These are phyloP conservation scores for Nemania serpens DNA, from an alignment of 2,329 filamentous ascomycete species.

Conservation along the genomic window DNA sequence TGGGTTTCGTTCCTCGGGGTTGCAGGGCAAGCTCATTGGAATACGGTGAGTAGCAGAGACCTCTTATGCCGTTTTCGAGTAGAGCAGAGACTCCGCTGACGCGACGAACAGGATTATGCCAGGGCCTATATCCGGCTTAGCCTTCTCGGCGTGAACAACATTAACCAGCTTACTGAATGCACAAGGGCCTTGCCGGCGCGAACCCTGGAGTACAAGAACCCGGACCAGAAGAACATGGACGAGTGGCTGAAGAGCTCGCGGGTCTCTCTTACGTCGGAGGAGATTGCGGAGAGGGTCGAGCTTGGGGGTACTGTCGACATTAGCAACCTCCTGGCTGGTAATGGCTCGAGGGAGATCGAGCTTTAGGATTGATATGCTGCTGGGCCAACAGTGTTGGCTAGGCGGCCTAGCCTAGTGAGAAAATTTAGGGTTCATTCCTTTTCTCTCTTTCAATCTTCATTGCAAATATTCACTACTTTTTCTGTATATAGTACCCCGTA, in stretches of 20 bases:
- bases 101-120: slow-evolving; percentile 50
- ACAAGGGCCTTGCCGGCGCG: slow-evolving; percentile 53
- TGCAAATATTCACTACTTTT: no score
- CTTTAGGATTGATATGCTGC: not conserved
- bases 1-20: slow-evolving; percentile 46
- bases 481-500: no score
- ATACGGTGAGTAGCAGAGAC: slow-evolving; percentile 43
- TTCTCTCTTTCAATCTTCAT: no score
- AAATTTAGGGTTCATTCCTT: no score
- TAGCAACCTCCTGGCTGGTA: slow-evolving; percentile 7
- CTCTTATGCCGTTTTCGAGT: no score
- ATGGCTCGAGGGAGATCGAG: slow-evolving; percentile 12
- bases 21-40: slow-evolving; percentile 47
- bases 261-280: slow-evolving; percentile 23
- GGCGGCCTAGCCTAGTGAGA: no score
- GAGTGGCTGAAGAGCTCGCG: slow-evolving; percentile 30
- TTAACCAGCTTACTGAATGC: slow-evolving; percentile 60
- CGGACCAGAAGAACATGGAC: slow-evolving; percentile 31
- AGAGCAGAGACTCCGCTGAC: not conserved
- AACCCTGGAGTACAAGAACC: slow-evolving; percentile 32
- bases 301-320: slow-evolving; percentile 24
- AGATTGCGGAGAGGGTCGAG: slow-evolving; percentile 31
- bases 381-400: no score
- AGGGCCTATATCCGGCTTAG: slow-evolving; percentile 59
- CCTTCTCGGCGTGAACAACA: slow-evolving; percentile 60